phyloP scores from a whole-genome alignment of 164 flowering plant genomes.

The Cinnamomum chago region DNA sequence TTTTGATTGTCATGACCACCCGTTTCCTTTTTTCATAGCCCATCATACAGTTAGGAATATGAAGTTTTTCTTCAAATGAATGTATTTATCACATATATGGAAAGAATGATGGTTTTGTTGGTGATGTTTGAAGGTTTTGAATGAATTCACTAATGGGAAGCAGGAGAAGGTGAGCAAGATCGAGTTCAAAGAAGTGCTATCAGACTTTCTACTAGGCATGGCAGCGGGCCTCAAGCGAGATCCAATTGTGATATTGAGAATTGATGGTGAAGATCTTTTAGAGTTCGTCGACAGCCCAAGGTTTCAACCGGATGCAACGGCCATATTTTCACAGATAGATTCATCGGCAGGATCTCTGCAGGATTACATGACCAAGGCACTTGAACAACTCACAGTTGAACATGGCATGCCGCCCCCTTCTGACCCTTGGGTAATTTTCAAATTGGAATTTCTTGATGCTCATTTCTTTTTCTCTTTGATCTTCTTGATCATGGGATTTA shows the following conservation, averaged over 20 bases:
- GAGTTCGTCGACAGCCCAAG: slow-evolving; percentile 61
- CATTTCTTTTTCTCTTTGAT: too few species aligned
- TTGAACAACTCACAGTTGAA: slow-evolving; percentile 66
- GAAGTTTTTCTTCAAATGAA: too few species aligned
- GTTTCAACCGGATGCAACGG: slow-evolving; percentile 55
- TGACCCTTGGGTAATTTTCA: slow-evolving; percentile 74
- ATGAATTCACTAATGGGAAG: slow-evolving; percentile 76
- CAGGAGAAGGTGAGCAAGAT: slow-evolving; percentile 67
- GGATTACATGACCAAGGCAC: slow-evolving; percentile 48
- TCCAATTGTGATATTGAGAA: slow-evolving; percentile 87
- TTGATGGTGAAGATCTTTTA: slow-evolving; percentile 83
- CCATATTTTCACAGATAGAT: slow-evolving; percentile 50
- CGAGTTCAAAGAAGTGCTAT: slow-evolving; percentile 71
- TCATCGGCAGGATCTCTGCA: slow-evolving; percentile 33
- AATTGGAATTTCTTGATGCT: too few species aligned
- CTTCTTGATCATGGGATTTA: too few species aligned
- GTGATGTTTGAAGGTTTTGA: slow-evolving; percentile 52
- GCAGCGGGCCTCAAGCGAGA: slow-evolving; percentile 89
- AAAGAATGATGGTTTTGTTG: background rate
- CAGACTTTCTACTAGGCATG: slow-evolving; percentile 81
- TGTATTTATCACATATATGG: background rate
- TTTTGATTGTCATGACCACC: too few species aligned
- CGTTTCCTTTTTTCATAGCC: too few species aligned
- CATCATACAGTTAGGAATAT: too few species aligned
- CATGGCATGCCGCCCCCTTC: slow-evolving; percentile 91